Base-by-base conservation (phyloP, 805 yeast species). In the Kodamaea laetipori region DNA sequence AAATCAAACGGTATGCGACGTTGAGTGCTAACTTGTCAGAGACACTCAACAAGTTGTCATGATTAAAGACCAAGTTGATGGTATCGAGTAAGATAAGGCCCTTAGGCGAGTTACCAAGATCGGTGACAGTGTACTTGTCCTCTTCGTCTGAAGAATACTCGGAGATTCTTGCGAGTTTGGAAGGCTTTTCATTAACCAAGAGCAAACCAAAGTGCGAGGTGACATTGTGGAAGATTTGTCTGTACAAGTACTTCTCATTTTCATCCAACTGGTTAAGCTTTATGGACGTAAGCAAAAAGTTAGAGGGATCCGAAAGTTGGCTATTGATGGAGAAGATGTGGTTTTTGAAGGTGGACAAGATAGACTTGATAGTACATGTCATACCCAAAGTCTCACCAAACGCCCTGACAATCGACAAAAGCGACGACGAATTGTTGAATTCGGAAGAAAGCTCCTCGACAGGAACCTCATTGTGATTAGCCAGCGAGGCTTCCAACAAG, bases 401-500 rank as follows among this genome's bases (percentile, higher is more conserved):
- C 1, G 65, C 62, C 38, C 57, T 63, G 28, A 67, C 57, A 30
- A 68, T 65, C 8, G 67, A 54, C 37, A 67, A 58, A 13, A 69
- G 57, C 3, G 74, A 62, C 2, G 64, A 54, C 13, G 67, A 60
- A 43, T 61, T 58, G 19, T 50, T 54, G 32, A 49, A 51, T 28
- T 66, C 71, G 13, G 44, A 49, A 27, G 61, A 62, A 34, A 51
- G 52, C 13, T 44, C 41, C 2, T 56, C 49, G 10, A 45, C 50
- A 6, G 43, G 37, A 7, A 46, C 41, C 17, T 50, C 56, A 9
- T 46, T 31, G 17, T 55, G 61, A 4, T 53, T 51, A 9, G 74
- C 65, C 10, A 56, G 48, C 1, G 89, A 81, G 1, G 86, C 87
- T 53, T 81, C 86, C 41, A 84, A 69, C 40, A 84, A 63, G 58